Base-by-base conservation (phyloP, 1,284 basidiomycete genomes). In the Ustilago crameri region DNA sequence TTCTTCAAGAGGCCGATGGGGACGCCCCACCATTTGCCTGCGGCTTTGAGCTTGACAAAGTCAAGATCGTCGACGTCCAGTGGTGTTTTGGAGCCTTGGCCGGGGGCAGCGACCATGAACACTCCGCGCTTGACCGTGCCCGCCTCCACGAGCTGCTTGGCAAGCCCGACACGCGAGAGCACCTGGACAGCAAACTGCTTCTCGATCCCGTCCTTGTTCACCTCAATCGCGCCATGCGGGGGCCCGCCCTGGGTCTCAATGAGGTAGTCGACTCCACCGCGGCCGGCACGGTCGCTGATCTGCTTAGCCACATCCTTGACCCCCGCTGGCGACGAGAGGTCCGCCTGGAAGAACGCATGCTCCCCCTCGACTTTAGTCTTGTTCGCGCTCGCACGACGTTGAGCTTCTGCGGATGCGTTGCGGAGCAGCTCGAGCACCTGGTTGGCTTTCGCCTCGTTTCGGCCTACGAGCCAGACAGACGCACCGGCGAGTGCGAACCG, bases 391-490 rank as follows among this genome's bases (percentile, higher is more conserved):
- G 30, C 30, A 30, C 63, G 63, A 10, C 69, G 63, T 10, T 49
- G 22, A 14, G 65, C 65, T 56, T 79, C 76, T 0, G 61, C 59
- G 5, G 67, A 62, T 2, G 71, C 75, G n/a, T 59, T 26, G 17
- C 59, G 63, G 9, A 83, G 66, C 51, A 74, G 53, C 12, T 79
- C 68, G 12, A 84, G 62, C 4, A 84, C 78, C 15, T 76, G 53
- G 3, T 69, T 27, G 0, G 79, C 84, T 18, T 70, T 64, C 12
- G 63, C 48, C 35, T 79, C 71, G 60, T 76, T 82, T 7, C 84
- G 61, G 3, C 84, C 84, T n/a, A 84, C 66, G 53, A 85, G 63
- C 73, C 75, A 83, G n/a, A 85, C 80, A 8, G 69, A 70, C 0
- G 82, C 79, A 20, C 83, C 83, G 0, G 82, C 80, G 14, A 75